Percentiles rank a stretch among this genome's conserved stretches.
phyloP scores from a whole-genome alignment of 345 rosid species.

The Geranium brycei region DNA sequence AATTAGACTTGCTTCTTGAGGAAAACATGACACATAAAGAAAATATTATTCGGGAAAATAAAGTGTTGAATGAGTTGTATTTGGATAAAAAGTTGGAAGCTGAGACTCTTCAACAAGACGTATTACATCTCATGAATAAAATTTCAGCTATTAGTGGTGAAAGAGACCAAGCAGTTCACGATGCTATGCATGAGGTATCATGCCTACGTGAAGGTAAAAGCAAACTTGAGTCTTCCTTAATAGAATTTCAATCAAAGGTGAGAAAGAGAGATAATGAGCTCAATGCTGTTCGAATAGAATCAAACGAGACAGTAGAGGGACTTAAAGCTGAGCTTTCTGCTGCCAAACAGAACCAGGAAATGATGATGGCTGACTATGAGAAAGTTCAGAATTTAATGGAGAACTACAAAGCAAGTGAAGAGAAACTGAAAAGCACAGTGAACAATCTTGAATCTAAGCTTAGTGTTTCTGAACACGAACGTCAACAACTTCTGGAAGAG shows the following conservation, averaged over 20 bases:
- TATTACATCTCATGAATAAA: slow-evolving; percentile 13
- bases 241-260: slow-evolving; percentile 10
- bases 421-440: slow-evolving; percentile 21
- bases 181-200: slow-evolving; percentile 16
- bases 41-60: slow-evolving; percentile 17
- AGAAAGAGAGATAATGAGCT: slow-evolving; percentile 16
- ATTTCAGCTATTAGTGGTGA: slow-evolving; percentile 15
- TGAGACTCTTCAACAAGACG: slow-evolving; percentile 25
- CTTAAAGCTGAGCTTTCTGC: slow-evolving; percentile 27
- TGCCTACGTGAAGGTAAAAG: slow-evolving; percentile 17
- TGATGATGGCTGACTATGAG: slow-evolving; percentile 19
- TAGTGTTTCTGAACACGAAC: slow-evolving; percentile 40
- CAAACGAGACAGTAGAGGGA: slow-evolving; percentile 13
- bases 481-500: slow-evolving; percentile 30
- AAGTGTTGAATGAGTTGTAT: slow-evolving; percentile 21
- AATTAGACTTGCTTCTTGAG: slow-evolving; percentile 24
- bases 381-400: slow-evolving; percentile 19
- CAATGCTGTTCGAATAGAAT: slow-evolving; percentile 14
- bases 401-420: slow-evolving; percentile 29
- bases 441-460: slow-evolving; percentile 38
- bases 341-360: slow-evolving; percentile 23
- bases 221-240: slow-evolving; percentile 18
- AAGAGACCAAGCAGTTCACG: slow-evolving; percentile 23
- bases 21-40: slow-evolving; percentile 26
- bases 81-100: slow-evolving; percentile 23